phyloP scores from a whole-genome alignment of 2,329 filamentous ascomycete genomes.

The Claviceps africana region DNA sequence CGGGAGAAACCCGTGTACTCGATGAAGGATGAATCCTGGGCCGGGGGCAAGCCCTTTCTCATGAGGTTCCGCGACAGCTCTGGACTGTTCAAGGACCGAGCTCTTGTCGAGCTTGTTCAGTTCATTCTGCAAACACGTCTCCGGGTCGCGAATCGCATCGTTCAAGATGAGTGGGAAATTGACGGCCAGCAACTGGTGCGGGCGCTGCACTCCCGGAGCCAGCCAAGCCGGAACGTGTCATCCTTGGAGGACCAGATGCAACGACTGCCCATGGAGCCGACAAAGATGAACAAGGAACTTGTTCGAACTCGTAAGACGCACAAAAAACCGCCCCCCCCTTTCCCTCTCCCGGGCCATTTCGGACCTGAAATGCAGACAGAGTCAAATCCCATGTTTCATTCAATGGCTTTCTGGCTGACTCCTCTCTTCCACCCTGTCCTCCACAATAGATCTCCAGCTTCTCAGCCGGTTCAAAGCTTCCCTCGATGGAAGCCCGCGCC shows the following conservation, averaged over 20 bases:
- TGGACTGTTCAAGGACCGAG: slow-evolving; percentile 13
- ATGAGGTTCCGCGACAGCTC: slow-evolving; percentile 14
- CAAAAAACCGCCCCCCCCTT: no score
- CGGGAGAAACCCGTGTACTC: slow-evolving; percentile 3
- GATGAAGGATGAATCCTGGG: slow-evolving; percentile 6
- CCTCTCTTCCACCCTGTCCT: not conserved
- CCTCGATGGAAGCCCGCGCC: slow-evolving; percentile 32
- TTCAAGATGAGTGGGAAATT: slow-evolving; percentile 18
- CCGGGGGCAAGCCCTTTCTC: slow-evolving; percentile 11
- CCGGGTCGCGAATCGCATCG: slow-evolving; percentile 15
- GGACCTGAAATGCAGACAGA: no score
- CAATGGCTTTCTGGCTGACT: not conserved
- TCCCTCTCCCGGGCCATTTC: no score
- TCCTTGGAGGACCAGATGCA: slow-evolving; percentile 22
- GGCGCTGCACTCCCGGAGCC: slow-evolving; percentile 10
- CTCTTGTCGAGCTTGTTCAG: slow-evolving; percentile 15
- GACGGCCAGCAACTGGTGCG: slow-evolving; percentile 14
- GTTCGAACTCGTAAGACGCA: slow-evolving; percentile 27
- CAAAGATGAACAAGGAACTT: slow-evolving; percentile 32
- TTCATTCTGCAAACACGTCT: slow-evolving; percentile 18
- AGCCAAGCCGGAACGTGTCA: slow-evolving; percentile 12
- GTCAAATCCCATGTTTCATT: not conserved
- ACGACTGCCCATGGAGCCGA: slow-evolving; percentile 27
- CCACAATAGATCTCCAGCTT: slow-evolving; percentile 29
- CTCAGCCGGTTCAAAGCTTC: slow-evolving; percentile 37